These are phyloP conservation scores for Pestalotiopsis sp. DNA, from an alignment of 2,329 filamentous ascomycete species.

Conservation along the genomic window DNA sequence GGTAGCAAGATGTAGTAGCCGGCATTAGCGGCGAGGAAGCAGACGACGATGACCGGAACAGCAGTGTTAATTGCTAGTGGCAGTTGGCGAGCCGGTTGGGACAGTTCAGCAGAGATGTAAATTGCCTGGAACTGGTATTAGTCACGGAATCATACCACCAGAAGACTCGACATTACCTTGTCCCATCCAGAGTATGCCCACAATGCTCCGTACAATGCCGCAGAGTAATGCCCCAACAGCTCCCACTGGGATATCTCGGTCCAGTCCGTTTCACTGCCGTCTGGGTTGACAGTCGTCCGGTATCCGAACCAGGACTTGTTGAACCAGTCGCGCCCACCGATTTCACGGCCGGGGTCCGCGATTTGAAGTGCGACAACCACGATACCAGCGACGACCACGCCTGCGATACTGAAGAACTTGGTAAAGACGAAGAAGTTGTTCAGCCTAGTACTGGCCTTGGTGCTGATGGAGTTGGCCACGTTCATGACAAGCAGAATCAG, in stretches of 20 bases:
- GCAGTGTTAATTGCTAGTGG: constrained; percentile 65
- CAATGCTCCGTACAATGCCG: constrained; percentile 63
- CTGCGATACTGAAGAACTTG: constrained; percentile 54
- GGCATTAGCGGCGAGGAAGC: constrained; percentile 63
- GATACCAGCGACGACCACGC: constrained; percentile 51
- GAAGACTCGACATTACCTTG: constrained; percentile 46
- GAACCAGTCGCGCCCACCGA: constrained; percentile 55
- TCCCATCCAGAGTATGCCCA: constrained; percentile 72
- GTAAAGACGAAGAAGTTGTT: constrained; percentile 59
- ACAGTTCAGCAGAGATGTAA: constrained; percentile 58
- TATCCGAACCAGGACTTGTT: constrained; percentile 58
- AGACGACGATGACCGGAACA: constrained; percentile 60
- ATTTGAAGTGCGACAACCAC: constrained; percentile 47
- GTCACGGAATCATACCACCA: background rate
- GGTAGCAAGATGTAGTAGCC: constrained; percentile 66
- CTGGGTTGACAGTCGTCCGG: constrained; percentile 51
- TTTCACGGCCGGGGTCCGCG: constrained; percentile 36
- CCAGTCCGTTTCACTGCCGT: constrained; percentile 54
- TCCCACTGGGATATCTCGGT: constrained; percentile 55
- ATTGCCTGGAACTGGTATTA: constrained; percentile 44
- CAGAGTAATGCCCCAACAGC: constrained; percentile 60
- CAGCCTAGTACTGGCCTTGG: constrained; percentile 55
- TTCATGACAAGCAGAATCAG: constrained; percentile 49
- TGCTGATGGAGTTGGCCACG: constrained; percentile 59
- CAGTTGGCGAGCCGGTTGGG: constrained; percentile 53